Base-by-base conservation (phyloP, 2,329 filamentous ascomycete species). In the Colletotrichum chrysophilum region DNA sequence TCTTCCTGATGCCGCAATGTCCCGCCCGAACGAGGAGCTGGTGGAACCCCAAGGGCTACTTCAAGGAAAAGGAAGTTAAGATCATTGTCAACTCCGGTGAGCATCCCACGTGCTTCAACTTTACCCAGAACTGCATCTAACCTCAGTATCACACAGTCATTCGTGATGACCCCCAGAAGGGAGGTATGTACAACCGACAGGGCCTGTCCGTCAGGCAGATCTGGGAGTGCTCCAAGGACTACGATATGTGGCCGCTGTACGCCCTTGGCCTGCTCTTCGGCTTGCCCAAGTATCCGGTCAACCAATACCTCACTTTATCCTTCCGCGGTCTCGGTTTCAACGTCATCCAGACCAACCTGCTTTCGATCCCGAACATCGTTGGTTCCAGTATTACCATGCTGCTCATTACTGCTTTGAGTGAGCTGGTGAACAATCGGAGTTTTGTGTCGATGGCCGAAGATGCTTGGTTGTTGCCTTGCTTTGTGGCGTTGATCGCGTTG, bases 111-210 rank as follows among this genome's bases (percentile, higher is more conserved):
- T 0, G 9, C 10, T 9, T n/a, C 3, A 4, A 6, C 7, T 4
- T 3, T 4, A 12, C 2, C 9, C 14, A 1, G 14, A 14, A 7
- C 18, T 7, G 10, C 12, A 16, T 10, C 65, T 73, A 12, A 69
- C 21, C 21, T 18, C 6, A 6, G 2, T 21, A 13, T 2, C 3
- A n/a, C 78, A 34, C 88, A 5, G 85, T 89, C 16, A 83, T 86
- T 3, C 87, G 90, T 4, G 90, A 92, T 67, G 91, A 91, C 74
- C 90, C 90, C 2, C 86, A 86, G 5, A 90, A 90, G 79, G 86
- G 87, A 52, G 87, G 87, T 66, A 91, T 92, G 88, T 89, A 91
- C 79, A 92, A 91, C 73, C 87, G 90, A 7, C 86, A 91, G 79
- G 87, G 87, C 1, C 84, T 92, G n/a, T 88, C 87, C 1, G 82